Base-by-base conservation (phyloP, 768 basidiomycete species). In the Melanogaster broomeanus region DNA sequence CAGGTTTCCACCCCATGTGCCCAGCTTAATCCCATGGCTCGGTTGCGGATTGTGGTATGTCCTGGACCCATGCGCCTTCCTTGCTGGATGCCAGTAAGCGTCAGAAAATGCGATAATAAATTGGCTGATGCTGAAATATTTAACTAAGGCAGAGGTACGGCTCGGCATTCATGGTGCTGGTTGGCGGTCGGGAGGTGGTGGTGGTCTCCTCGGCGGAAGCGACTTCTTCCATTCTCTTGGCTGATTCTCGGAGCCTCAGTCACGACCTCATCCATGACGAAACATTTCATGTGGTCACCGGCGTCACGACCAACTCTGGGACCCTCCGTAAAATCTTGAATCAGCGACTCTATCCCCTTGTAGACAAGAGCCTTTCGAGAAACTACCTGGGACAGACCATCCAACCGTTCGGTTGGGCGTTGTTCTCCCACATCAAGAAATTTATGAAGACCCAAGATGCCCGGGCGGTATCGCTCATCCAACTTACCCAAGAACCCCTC, bases 11-110 rank as follows among this genome's bases (percentile, higher is more conserved):
- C 49, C 55, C 40, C 35, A 38, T 6, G 56, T 61, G 1, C 54
- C 47, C 0, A 61, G 51, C 43, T 18, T 59, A 2, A 33, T 63
- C 2, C 54, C 45, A 0, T 61, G 61, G 15, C 49, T 63, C 7
- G 59, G 53, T 42, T 63, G 54, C 12, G 59, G 50, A 6, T 5
- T 63, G 16, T 25, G 48, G 2, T 57, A 56, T 33, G 55, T 28
- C 0, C 35, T 63, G 16, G 57, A 51, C 19, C 64, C 61, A 12
- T 16, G 49, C 6, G 42, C 10, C 0, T 64, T 64, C 43, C 51
- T 64, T 11, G 48, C 44, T 4, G 22, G 24, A 46, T 65, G 64
- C 59, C 64, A 52, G 64, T 65, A 49, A 0, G 63, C 63, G 3
- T 19, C n/a, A 16, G 13, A 18, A 28, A 5, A 18, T 30, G 28